Percentiles rank a stretch among this genome's conserved stretches.
phyloP scores from a whole-genome alignment of 1,139 yeast species.

The Kodamaea derodonti region DNA sequence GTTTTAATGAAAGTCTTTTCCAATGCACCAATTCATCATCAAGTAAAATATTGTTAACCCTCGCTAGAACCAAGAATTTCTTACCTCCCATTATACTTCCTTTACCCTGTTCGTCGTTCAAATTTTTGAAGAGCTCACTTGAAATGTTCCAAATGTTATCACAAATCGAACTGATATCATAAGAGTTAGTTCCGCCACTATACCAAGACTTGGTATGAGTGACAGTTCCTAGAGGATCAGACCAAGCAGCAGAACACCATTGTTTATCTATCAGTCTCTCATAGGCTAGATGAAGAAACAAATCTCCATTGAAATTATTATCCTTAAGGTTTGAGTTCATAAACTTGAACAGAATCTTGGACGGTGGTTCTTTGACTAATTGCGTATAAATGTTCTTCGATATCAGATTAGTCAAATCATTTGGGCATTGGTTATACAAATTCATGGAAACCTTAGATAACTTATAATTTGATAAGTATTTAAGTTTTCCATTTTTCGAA shows the following conservation, averaged over 20 bases:
- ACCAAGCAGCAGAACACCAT: constrained; percentile 89
- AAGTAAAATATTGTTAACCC: constrained; percentile 68
- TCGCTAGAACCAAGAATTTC: constrained; percentile 61
- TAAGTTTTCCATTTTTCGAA: constrained; percentile 27
- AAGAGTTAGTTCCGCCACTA: constrained; percentile 10
- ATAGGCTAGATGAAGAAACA: constrained; percentile 80
- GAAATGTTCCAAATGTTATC: constrained; percentile 42
- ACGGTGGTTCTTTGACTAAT: constrained; percentile 45
- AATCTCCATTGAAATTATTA: constrained; percentile 51
- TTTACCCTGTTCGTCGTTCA: constrained; percentile 32
- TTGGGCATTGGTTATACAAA: constrained; percentile 60
- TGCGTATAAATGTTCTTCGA: constrained; percentile 30
- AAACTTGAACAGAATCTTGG: constrained; percentile 50
- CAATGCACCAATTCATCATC: constrained; percentile 78
- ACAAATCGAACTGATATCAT: constrained; percentile 32
- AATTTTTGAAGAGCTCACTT: constrained; percentile 31
- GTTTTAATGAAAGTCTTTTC: constrained; percentile 61
- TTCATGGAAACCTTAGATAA: constrained; percentile 53
- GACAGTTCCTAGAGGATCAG: constrained; percentile 74
- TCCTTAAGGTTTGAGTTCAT: constrained; percentile 23
- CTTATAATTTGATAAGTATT: constrained; percentile 46
- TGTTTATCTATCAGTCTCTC: constrained; percentile 75
- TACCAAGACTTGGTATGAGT: constrained; percentile 68
- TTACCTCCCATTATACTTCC: constrained; percentile 45
- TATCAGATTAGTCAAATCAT: constrained; percentile 7